A percentile compares a stretch with the other conserved stretches of the same genome.
Conservation (phyloP, 108 stramenopile species). For the Nitzschia sp. region DNA sequence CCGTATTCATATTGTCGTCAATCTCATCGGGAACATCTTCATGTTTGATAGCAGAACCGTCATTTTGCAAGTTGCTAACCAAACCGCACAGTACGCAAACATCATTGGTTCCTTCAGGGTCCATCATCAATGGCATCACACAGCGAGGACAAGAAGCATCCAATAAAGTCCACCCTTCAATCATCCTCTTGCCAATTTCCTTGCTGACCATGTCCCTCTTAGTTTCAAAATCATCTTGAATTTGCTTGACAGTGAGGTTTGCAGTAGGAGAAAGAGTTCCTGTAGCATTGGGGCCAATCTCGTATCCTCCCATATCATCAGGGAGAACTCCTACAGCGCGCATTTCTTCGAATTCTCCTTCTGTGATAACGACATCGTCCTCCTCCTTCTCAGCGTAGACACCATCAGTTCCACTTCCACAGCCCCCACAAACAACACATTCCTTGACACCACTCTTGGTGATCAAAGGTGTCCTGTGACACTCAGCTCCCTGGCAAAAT, state of each 20-base stretch:
- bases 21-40: conserved; percentile 2
- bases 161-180: conserved; percentile 52
- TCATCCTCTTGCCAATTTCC: conserved; percentile 55
- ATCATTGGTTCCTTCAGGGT: conserved; percentile 31
- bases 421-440: conserved; percentile 60
- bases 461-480: conserved; percentile 40
- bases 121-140: conserved; percentile 56
- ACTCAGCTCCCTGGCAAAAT: conserved; percentile 44
- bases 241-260: conserved; percentile 7
- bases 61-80: conserved; percentile 6
- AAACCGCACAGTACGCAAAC: conserved; percentile 48
- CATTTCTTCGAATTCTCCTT: conserved; percentile 1
- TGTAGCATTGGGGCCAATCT: conserved; percentile 7
- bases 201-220: conserved; percentile 49
- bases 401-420: conserved; percentile 51
- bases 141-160: conserved; percentile 53
- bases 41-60: conserved; percentile 17
- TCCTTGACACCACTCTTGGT: conserved; percentile 29
- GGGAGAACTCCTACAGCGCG: conserved; percentile 9
- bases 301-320: conserved; percentile 17
- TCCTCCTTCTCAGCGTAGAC: conserved; percentile 32
- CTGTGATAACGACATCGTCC: conserved; percentile 9
- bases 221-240: conserved; percentile 37
- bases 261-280: conserved; percentile 6
- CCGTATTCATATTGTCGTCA: too few relatives aligned